Evolutionary conservation across 257 asterid species (phyloP).

Genomic region (Petunia axillaris): DNA sequence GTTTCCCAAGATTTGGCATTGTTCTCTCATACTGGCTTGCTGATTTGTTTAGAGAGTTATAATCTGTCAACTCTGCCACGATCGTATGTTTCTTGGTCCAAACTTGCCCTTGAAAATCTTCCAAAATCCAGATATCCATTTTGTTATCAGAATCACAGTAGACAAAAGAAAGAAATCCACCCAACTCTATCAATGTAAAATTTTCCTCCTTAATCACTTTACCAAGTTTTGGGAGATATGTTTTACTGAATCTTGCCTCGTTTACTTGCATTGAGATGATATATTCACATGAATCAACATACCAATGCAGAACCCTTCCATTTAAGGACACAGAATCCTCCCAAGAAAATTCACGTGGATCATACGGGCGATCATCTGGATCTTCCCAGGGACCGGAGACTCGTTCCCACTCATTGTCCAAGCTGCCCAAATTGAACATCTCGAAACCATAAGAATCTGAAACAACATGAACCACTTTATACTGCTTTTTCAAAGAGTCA

Average conservation of each 20-base stretch:
- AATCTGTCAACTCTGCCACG: background rate
- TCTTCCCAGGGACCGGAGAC: constrained; percentile 24
- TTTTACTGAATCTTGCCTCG: background rate
- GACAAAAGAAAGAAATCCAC: constrained; percentile 26
- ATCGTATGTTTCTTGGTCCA: constrained; percentile 34
- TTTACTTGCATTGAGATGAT: constrained; percentile 28
- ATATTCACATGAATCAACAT: constrained; percentile 13
- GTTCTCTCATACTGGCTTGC: background rate
- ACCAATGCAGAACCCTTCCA: constrained; percentile 25
- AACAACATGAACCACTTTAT: constrained; percentile 32
- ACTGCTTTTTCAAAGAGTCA: constrained; percentile 25
- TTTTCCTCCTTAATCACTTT: background rate
- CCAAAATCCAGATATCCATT: constrained; percentile 30
- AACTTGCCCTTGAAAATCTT: constrained; percentile 23
- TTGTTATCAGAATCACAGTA: background rate
- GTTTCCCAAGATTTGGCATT: constrained; percentile 28
- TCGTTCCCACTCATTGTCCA: background rate
- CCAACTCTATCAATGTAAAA: constrained; percentile 28
- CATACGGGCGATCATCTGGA: background rate
- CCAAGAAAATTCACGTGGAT: background rate
- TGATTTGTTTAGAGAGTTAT: background rate
- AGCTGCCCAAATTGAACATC: constrained; percentile 4
- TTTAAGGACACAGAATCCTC: background rate
- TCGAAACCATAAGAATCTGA: constrained; percentile 27
- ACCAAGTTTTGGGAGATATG: background rate